These are phyloP conservation scores for Picea abies DNA, from an alignment of 83 land plant species.

Conservation along the genomic window DNA sequence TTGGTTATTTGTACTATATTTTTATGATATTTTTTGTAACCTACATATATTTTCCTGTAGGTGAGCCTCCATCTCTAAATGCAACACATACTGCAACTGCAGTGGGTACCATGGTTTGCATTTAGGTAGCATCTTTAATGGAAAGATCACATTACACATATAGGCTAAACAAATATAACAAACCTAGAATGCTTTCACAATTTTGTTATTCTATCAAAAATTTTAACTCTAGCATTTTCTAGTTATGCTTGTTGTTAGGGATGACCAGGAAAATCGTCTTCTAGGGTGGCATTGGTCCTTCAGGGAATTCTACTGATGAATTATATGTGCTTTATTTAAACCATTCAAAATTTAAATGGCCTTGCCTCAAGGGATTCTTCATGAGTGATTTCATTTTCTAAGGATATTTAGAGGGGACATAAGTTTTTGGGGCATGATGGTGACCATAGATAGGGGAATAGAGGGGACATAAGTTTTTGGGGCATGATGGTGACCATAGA, in stretches of 20 bases:
- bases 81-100: slow-evolving; percentile 92
- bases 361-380: no score
- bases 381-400: no score
- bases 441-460: no score
- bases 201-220: neutral
- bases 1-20: no score
- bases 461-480: no score
- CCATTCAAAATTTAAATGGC: slow-evolving; percentile 89
- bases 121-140: slow-evolving; percentile 52
- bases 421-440: no score
- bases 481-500: no score
- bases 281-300: slow-evolving; percentile 94
- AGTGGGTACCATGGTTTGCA: slow-evolving; percentile 86
- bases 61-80: slow-evolving; percentile 83
- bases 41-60: slow-evolving; percentile 61
- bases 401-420: no score
- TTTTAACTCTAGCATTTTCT: neutral
- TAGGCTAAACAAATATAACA: neutral
- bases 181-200: neutral
- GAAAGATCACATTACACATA: neutral
- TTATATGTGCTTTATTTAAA: slow-evolving; percentile 85
- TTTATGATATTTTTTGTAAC: no score
- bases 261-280: slow-evolving; percentile 9
- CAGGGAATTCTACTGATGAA: slow-evolving; percentile 93
- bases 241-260: neutral